Evolutionary conservation across 768 basidiomycete species (phyloP).

Genomic region (Boletus vermiculosoides): DNA sequence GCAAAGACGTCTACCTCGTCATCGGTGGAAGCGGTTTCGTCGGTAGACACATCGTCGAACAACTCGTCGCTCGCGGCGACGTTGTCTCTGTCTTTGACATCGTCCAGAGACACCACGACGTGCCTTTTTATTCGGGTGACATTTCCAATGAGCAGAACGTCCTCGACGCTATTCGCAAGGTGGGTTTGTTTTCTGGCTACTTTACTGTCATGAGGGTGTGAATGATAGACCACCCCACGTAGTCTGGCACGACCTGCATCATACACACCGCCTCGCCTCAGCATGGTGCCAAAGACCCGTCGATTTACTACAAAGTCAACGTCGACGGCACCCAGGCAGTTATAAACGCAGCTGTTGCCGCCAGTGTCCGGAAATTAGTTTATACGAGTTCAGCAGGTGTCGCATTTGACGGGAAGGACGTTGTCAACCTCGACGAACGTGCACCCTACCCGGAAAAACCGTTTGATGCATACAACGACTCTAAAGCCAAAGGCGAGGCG

Average conservation of each 20-base stretch:
- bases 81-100: constrained; percentile 87
- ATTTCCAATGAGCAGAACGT: constrained; percentile 78
- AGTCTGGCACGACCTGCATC: constrained; percentile 86
- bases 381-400: constrained; percentile 94
- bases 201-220: neutral
- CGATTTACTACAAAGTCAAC: constrained; percentile 89
- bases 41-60: constrained; percentile 87
- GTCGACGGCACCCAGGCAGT: constrained; percentile 87
- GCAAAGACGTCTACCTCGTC: constrained; percentile 77
- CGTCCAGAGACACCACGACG: constrained; percentile 85
- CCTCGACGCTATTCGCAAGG: constrained; percentile 69
- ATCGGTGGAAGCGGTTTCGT: constrained; percentile 94
- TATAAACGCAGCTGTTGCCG: constrained; percentile 74
- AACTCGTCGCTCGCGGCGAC: constrained; percentile 75
- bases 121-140: constrained; percentile 87
- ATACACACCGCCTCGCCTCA: constrained; percentile 93
- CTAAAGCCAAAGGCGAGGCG: constrained; percentile 86
- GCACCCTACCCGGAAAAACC: constrained; percentile 67
- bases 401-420: constrained; percentile 78
- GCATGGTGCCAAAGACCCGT: constrained; percentile 63
- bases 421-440: constrained; percentile 88
- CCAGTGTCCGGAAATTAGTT: constrained; percentile 80
- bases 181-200: constrained; percentile 30
- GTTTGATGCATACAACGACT: constrained; percentile 91
- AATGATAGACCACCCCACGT: neutral